Base-by-base conservation (phyloP, 1,139 yeast species). In the Wickerhamomyces sp. region DNA sequence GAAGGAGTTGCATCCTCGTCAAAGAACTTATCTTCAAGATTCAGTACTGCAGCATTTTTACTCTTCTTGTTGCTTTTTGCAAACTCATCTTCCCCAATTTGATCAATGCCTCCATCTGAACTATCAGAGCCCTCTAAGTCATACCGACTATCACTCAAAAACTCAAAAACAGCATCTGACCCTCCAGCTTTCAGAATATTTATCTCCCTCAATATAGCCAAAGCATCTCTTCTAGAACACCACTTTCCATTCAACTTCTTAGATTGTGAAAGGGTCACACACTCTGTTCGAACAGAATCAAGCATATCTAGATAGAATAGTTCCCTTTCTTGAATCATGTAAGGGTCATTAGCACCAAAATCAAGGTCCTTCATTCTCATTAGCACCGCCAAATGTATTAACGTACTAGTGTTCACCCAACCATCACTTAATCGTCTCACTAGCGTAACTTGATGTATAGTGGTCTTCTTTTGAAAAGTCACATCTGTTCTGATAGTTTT, bases 361-460 rank as follows among this genome's bases (percentile, higher is more conserved):
- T 42, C 36, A 28, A 51, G 33, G 14, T 39, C 43, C 4, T 31
- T 33, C 10, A 48, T 35, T 13, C 50, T 37, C 4, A 48, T 17
- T 13, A 47, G 14, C 23, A 43, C 42, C 16, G 46, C 39, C 6
- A 37, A 33, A 6, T 27, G 29, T 2, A 52, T 40, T 11, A 52
- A 22, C 0, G 27, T 5, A 21, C 36, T 38, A 1, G 44, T 52
- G 32, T 49, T 52, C 7, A 49, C 40, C 47, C 45, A 46, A 7
- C 53, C 52, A 37, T 52, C 56, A 5, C 54, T 49, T 1, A 31
- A 17, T 28, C 56, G 35, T 30, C 46, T 40, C 5, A 38, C 20
- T 3, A 51, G 5, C 0, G 26, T 23, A 4, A 35, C 14, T 7
- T 13, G 17, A 16, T 33, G 32, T 7, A 13, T 30, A 4, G n/a